Evolutionary conservation across 371 early-diverging fungal species (phyloP).

Genomic region (Conidiobolus incongruus): DNA sequence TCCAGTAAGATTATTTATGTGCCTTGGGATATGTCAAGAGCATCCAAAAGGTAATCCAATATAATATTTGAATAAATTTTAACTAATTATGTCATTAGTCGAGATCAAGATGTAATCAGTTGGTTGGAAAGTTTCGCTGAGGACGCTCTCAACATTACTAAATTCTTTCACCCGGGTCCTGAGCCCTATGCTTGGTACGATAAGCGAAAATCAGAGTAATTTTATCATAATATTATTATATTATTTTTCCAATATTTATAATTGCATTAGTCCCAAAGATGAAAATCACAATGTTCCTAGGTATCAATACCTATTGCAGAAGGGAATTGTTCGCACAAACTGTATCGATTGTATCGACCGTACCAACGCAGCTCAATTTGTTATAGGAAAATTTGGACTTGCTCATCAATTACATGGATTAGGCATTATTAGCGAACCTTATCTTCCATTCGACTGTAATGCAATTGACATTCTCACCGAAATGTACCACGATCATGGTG

Average conservation of each 20-base stretch:
- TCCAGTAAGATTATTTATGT: slow-evolving; percentile 49
- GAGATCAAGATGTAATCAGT: slow-evolving; percentile 74
- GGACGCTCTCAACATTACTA: slow-evolving; percentile 59
- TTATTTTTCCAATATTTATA: too few species aligned
- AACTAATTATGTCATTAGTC: slow-evolving; percentile 11
- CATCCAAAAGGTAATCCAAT: slow-evolving; percentile 49
- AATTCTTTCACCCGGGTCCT: slow-evolving; percentile 80
- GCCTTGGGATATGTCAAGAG: slow-evolving; percentile 95
- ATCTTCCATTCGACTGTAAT: slow-evolving; percentile 77
- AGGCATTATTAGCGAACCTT: slow-evolving; percentile 54
- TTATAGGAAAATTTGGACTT: slow-evolving; percentile 86
- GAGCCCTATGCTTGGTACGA: slow-evolving; percentile 20
- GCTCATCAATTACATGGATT: slow-evolving; percentile 80
- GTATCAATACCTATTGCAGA: slow-evolving; percentile 22
- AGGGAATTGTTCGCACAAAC: slow-evolving; percentile 89
- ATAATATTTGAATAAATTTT: not conserved
- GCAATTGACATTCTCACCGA: slow-evolving; percentile 78
- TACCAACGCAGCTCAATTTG: slow-evolving; percentile 96
- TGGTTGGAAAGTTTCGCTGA: slow-evolving; percentile 74
- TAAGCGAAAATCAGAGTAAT: not conserved
- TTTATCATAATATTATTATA: too few species aligned
- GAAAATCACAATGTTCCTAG: slow-evolving; percentile 5
- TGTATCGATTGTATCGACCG: slow-evolving; percentile 99
- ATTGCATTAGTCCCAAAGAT: slow-evolving; percentile 1
- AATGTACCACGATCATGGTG: slow-evolving; percentile 97